Percentiles rank a stretch among this genome's conserved stretches.
phyloP scores from a whole-genome alignment of 164 flowering plant species.

The Cinnamomum micranthum region DNA sequence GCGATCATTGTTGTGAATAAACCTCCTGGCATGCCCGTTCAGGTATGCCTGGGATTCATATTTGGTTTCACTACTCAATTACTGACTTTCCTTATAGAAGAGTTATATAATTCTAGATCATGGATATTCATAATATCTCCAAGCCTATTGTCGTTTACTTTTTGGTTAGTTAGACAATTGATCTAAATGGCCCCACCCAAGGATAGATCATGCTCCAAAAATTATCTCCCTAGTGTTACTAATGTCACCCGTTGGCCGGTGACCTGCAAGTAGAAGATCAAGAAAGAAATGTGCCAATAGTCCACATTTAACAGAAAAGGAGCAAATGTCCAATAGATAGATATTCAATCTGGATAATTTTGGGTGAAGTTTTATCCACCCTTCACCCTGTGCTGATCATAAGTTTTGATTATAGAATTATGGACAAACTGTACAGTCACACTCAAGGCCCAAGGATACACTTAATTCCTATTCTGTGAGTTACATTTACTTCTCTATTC shows the following conservation, averaged over 20 bases:
- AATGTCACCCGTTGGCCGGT: not conserved
- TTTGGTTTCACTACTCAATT: not conserved
- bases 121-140: not conserved
- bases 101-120: not conserved
- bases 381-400: not conserved
- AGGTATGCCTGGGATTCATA: conserved; percentile 37
- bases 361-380: not conserved
- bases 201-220: not conserved
- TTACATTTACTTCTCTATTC: not conserved
- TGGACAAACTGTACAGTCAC: not conserved
- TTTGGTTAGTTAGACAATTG: not conserved
- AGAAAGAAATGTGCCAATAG: no score
- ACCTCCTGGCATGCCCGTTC: conserved; percentile 95
- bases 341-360: not conserved
- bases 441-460: not conserved
- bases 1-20: conserved; percentile 83
- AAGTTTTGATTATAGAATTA: not conserved
- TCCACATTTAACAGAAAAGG: not conserved
- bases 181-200: not conserved
- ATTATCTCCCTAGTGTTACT: not conserved
- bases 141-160: no score
- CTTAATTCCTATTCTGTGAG: not conserved
- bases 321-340: not conserved
- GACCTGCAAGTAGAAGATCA: not conserved
- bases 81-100: conserved; percentile 1